Evolutionary conservation across 2,329 filamentous ascomycete genomes (phyloP).

Genomic region (Talaromyces amestolkiae): DNA sequence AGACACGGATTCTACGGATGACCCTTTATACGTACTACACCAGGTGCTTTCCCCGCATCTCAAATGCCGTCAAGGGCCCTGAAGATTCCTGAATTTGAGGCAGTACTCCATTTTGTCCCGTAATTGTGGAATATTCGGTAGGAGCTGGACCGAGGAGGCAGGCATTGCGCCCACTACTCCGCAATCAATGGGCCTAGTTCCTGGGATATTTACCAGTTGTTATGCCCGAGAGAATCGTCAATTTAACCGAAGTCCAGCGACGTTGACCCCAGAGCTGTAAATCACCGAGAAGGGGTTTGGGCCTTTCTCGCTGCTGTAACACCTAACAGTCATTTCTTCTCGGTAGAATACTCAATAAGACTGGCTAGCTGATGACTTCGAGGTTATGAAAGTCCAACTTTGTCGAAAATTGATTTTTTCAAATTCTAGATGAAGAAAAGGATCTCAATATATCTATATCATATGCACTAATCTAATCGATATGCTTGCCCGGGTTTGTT

Average conservation of each 20-base stretch:
- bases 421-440: not conserved
- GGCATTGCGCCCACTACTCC: not conserved
- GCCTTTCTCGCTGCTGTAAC: not conserved
- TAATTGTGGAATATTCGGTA: not conserved
- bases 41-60: not conserved
- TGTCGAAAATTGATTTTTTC: not conserved
- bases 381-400: not conserved
- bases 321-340: not conserved
- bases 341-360: not conserved
- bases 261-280: not conserved
- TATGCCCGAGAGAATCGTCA: not conserved
- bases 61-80: not conserved
- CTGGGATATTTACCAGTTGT: not conserved
- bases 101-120: not conserved
- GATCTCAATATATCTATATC: not conserved
- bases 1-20: not conserved
- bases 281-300: not conserved
- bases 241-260: not conserved
- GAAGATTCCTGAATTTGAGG: not conserved
- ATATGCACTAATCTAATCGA: not conserved
- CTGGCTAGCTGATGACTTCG: not conserved
- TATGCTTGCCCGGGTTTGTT: not conserved
- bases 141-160: not conserved
- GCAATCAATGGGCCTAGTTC: not conserved
- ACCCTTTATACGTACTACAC: not conserved